Evolutionary conservation across 805 yeast genomes (phyloP), one percentile per base, ranked within the genome.

Genomic region (Lachancea lanzarotensis): DNA sequence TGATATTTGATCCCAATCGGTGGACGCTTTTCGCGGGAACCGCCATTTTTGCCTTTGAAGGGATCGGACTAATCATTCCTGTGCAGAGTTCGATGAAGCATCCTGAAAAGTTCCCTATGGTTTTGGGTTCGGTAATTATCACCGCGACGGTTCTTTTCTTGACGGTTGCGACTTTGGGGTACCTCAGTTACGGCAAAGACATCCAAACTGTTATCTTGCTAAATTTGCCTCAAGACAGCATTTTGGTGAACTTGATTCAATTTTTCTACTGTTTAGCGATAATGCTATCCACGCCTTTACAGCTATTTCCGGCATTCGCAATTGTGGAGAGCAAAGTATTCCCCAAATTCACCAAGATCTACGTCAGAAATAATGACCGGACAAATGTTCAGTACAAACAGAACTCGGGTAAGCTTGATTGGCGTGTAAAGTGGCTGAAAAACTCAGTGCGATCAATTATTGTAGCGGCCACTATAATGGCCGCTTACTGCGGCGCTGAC

Each of bases 41-140:
- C 6, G 90, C 91, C 2, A 84, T 85, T 26, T 85, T 85, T 68
- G 88, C 93, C n/a, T 85, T 84, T 58, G 95, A 85, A 66, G 95
- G 95, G 1, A 84, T 85, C 46, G 93, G 95, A 0, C 68, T 85
- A 38, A 82, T 85, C 40, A 81, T 85, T 19, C 95, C 95, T 0
- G 82, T 85, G 43, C 88, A 84, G 56, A 86, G 84, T 53, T 82
- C 93, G 1, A 85, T 85, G 93, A 74, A 71, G 40, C 66, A 82
- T 52, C 93, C 93, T 1, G 79, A 79, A 49, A 74, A 82, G 50
- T 85, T 82, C 57, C 89, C 91, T 15, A 59, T 70, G 45, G 86
- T 84, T 1, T 63, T 85, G 42, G 70, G 71, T 13, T 60, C 74
- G 38, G 93, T 85, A 2, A 76, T 85, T 27, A 48, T 68, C 4